Evolutionary conservation across 2,329 filamentous ascomycete species (phyloP).

Genomic region (Aspergillus pseudoglaucus): DNA sequence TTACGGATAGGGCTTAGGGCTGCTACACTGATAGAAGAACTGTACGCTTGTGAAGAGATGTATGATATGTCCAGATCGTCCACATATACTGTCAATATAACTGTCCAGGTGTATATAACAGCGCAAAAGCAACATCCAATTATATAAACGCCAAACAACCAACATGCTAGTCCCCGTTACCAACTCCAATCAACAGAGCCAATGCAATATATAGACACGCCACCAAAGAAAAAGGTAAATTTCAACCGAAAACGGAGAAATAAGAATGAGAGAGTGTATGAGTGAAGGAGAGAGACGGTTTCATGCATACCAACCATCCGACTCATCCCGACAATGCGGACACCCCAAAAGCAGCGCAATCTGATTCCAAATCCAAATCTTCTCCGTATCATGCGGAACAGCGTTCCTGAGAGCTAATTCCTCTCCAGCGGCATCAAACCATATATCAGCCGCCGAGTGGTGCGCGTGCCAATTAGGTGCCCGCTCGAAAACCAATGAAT

Average conservation of each 20-base stretch:
- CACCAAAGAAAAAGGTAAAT: slow-evolving; percentile 2
- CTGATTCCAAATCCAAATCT: slow-evolving; percentile 27
- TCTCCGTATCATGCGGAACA: slow-evolving; percentile 28
- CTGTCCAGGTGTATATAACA: background rate
- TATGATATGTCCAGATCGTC: background rate
- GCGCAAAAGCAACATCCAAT: background rate
- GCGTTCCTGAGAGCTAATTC: slow-evolving; percentile 25
- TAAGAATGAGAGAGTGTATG: background rate
- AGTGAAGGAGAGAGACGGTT: too few species aligned
- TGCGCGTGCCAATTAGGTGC: slow-evolving; percentile 24
- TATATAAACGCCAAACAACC: background rate
- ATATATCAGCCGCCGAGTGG: slow-evolving; percentile 31
- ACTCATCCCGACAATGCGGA: slow-evolving; percentile 21
- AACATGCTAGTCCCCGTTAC: background rate
- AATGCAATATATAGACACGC: slow-evolving; percentile 5
- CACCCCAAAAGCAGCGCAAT: slow-evolving; percentile 33
- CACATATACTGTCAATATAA: background rate
- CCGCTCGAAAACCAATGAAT: slow-evolving; percentile 30
- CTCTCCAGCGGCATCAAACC: slow-evolving; percentile 31
- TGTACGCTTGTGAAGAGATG: too few species aligned
- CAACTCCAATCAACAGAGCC: background rate
- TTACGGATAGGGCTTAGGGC: slow-evolving; percentile 2
- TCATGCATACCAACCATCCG: slow-evolving; percentile 28
- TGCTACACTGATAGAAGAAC: background rate
- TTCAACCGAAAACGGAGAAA: slow-evolving; percentile 4